phyloP scores from a whole-genome alignment of 164 flowering plant genomes.

The grape (Vitis vinifera) region DNA sequence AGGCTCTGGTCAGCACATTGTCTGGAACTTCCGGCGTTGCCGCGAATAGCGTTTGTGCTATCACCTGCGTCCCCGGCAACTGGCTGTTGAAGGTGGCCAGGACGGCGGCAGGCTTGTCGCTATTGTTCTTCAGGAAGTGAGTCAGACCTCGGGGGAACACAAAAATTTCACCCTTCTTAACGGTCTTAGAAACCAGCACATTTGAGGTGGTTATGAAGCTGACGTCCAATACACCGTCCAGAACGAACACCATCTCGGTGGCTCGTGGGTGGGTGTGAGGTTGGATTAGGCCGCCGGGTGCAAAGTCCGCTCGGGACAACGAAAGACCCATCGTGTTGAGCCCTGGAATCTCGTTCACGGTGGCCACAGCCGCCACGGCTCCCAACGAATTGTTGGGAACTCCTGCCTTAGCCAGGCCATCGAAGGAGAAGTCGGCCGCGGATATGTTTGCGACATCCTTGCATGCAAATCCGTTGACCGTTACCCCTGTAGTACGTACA shows the following conservation, averaged over 20 bases:
- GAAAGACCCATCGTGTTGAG: slow-evolving; percentile 31
- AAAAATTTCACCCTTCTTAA: slow-evolving; percentile 24
- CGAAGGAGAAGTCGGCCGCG: slow-evolving; percentile 26
- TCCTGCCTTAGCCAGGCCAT: slow-evolving; percentile 22
- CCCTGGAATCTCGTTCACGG: slow-evolving; percentile 28
- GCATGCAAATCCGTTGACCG: slow-evolving; percentile 29
- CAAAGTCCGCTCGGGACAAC: slow-evolving; percentile 23
- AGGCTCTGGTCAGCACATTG: slow-evolving; percentile 22
- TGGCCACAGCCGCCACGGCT: slow-evolving; percentile 17
- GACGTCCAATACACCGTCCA: slow-evolving; percentile 26
- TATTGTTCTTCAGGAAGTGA: slow-evolving; percentile 33
- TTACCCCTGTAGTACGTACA: slow-evolving; percentile 11
- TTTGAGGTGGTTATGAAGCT: slow-evolving; percentile 26
- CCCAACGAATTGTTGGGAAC: slow-evolving; percentile 17
- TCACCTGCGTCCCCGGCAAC: slow-evolving; percentile 25
- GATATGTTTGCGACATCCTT: slow-evolving; percentile 17
- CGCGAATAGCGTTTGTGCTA: slow-evolving; percentile 20
- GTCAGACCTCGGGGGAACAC: slow-evolving; percentile 26
- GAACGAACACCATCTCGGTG: slow-evolving; percentile 28
- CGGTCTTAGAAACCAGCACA: slow-evolving; percentile 13
- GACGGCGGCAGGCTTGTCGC: slow-evolving; percentile 18
- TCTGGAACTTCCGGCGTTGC: slow-evolving; percentile 23
- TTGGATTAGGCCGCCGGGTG: slow-evolving; percentile 24
- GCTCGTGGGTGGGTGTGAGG: slow-evolving; percentile 37
- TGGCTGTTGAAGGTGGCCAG: slow-evolving; percentile 30